phyloP scores from a whole-genome alignment of 2,329 filamentous ascomycete species.

The Arthrobotrys pseudoclavata region DNA sequence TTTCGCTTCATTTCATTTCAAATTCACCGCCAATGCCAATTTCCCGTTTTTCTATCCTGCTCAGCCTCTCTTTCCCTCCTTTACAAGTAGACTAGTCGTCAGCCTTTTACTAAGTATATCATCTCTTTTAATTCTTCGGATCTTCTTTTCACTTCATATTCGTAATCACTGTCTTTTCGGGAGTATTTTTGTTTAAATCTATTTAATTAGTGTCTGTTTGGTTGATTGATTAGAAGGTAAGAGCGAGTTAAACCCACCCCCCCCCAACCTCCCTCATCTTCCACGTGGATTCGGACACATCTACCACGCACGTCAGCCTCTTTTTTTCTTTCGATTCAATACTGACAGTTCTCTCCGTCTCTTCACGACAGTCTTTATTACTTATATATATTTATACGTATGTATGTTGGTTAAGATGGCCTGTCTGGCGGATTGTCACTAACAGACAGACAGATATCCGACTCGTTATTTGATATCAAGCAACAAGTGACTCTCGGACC shows the following conservation, averaged over 20 bases:
- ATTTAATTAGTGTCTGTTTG: not conserved
- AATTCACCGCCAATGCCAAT: conserved; percentile 64
- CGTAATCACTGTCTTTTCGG: not conserved
- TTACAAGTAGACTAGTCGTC: not conserved
- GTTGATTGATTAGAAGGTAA: not conserved
- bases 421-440: not conserved
- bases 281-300: conserved; percentile 23
- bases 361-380: not conserved
- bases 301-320: not conserved
- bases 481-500: not conserved
- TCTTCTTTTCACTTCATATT: conserved; percentile 6
- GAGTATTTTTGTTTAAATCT: not conserved
- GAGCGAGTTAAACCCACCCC: no score
- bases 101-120: not conserved
- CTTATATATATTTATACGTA: not conserved
- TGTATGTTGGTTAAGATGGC: not conserved
- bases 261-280: no score
- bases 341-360: conserved; percentile 12
- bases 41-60: conserved; percentile 24
- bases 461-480: no score
- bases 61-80: conserved; percentile 21
- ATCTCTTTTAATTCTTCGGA: not conserved
- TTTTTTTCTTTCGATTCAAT: not conserved
- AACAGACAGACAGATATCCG: not conserved
- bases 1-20: conserved; percentile 75